Base-by-base conservation (phyloP, 768 basidiomycete genomes). In the Boletus rubroflammeus region DNA sequence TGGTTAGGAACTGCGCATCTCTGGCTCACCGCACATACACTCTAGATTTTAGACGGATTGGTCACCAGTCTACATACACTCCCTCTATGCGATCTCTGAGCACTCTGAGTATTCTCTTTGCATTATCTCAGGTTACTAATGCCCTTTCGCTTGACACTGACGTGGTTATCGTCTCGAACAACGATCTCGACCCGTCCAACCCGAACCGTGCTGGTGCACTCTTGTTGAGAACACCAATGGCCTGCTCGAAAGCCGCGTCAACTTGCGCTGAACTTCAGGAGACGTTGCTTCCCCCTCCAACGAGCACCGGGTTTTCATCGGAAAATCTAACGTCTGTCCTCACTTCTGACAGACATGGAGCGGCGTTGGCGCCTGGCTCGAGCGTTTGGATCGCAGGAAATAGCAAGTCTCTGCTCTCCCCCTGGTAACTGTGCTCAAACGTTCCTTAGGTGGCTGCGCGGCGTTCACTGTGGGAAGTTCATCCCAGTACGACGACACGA, bases 131-230 rank as follows among this genome's bases (percentile, higher is more conserved):
- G 17, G 1, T 32, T 29, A n/a, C 29, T 2, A 11, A 32, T 34
- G 11, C 32, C 11, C 11, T 40, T 17, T 48, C 28, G 5, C 35
- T 45, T 9, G 40, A 26, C 31, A 48, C 46, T 14, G 50, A 52
- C 8, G 53, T 60, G 26, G 43, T 60, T 14, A 48, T 55, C 14
- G 14, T 59, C 42, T 60, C 50, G 3, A 60, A 60, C 49, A 59
- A 60, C 25, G 53, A 60, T 42, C 50, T 60, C 25, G 10, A 60
- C 43, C 41, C 47, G 0, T 60, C 53, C 39, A 47, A 55, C 6
- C 19, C 19, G 10, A 50, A 52, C 29, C 50, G 57, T 32, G 47
- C 36, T 8, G 17, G 59, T 21, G 59, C 53, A 25, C 47, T 60
- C 19, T 55, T 59, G 6, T 19, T 55, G 43, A 50, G 35, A 29